Conservation (phyloP, 176 grass and related monocot species). For the Avena sativa region DNA sequence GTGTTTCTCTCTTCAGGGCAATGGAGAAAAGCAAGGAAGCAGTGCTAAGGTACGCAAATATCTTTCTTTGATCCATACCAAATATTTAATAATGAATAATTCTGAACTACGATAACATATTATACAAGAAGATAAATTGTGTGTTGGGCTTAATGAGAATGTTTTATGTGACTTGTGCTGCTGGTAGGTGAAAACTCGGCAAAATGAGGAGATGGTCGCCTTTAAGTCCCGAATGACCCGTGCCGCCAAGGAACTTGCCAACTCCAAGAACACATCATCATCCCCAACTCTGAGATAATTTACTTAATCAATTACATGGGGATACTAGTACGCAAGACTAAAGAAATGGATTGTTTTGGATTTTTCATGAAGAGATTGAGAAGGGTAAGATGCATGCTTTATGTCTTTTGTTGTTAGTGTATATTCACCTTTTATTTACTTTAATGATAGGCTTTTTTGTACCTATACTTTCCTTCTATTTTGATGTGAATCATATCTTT, state of each 20-base stretch:
- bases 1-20: constrained; percentile 11
- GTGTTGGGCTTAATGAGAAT: not conserved
- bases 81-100: not conserved
- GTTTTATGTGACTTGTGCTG: not conserved
- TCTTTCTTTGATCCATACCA: not conserved
- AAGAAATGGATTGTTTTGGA: not conserved
- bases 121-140: not conserved
- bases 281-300: not conserved
- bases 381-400: not conserved
- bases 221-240: not conserved
- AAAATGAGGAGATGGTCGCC: not conserved
- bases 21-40: not conserved
- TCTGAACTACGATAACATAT: not conserved
- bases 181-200: not conserved
- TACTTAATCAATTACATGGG: not conserved
- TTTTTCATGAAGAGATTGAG: not conserved
- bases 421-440: not conserved
- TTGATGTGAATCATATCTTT: not conserved
- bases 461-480: not conserved
- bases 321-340: not conserved
- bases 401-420: not conserved
- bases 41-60: not conserved
- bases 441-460: not conserved
- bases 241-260: not conserved
- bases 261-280: not conserved